Evolutionary conservation across 805 yeast species (phyloP).

Genomic region (Cyberlindnera mississippiensis): DNA sequence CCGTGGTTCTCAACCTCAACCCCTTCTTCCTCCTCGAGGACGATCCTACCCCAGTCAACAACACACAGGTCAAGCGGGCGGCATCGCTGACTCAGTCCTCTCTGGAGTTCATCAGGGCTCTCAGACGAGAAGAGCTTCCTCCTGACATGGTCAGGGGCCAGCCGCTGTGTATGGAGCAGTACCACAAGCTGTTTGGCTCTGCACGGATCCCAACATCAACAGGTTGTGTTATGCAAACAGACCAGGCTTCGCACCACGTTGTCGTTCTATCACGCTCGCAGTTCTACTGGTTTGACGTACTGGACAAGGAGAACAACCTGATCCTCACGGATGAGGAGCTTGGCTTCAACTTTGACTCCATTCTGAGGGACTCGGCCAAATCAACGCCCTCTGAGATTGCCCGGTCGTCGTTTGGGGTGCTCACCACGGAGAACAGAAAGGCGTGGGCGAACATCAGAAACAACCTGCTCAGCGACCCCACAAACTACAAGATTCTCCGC

Average conservation of each 20-base stretch:
- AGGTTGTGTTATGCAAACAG: conserved; percentile 86
- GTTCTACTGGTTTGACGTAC: conserved; percentile 92
- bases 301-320: conserved; percentile 68
- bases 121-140: conserved; percentile 68
- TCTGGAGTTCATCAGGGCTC: conserved; percentile 73
- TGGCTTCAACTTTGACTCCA: conserved; percentile 68
- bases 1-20: conserved; percentile 86
- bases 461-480: conserved; percentile 41
- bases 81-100: conserved; percentile 75
- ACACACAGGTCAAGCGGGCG: conserved; percentile 69
- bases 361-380: conserved; percentile 63
- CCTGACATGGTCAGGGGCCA: conserved; percentile 65
- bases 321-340: conserved; percentile 73
- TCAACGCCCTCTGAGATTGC: conserved; percentile 59
- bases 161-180: conserved; percentile 88
- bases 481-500: conserved; percentile 65
- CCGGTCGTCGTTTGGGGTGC: conserved; percentile 80
- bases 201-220: conserved; percentile 78
- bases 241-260: conserved; percentile 69
- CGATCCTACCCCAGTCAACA: conserved; percentile 62
- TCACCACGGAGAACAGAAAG: conserved; percentile 86
- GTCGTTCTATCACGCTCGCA: conserved; percentile 82
- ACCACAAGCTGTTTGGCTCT: conserved; percentile 80
- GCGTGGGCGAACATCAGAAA: conserved; percentile 79
- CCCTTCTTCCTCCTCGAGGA: conserved; percentile 90